Conservation (phyloP, 257 asterid genomes). For the Nicotiana benthamiana region DNA sequence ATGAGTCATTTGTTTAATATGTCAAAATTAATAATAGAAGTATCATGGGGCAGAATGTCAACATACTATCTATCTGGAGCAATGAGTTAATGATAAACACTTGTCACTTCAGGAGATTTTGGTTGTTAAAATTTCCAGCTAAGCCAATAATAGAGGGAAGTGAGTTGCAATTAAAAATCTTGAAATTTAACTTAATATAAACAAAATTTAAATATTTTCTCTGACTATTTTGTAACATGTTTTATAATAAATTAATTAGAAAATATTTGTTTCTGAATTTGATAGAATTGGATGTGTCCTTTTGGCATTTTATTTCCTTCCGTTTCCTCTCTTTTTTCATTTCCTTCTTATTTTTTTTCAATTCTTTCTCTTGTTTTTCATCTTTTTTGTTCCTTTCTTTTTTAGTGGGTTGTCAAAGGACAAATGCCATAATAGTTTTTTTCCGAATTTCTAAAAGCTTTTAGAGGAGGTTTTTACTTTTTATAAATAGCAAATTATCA, state of each 20-base stretch:
- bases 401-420: background rate
- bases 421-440: background rate
- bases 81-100: background rate
- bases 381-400: background rate
- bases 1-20: background rate
- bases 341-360: background rate
- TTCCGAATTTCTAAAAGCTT: background rate
- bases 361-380: background rate
- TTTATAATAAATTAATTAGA: background rate
- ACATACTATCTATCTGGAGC: background rate
- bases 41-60: background rate
- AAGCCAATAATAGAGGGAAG: background rate
- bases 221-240: background rate
- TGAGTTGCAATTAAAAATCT: background rate
- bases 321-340: background rate
- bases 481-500: too few relatives aligned
- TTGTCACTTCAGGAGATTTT: slow-evolving; percentile 1
- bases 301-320: background rate
- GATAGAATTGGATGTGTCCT: background rate
- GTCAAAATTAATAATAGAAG: background rate
- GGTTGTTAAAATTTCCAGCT: background rate
- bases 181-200: background rate
- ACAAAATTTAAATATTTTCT: background rate
- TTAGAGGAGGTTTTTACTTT: too few relatives aligned
- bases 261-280: background rate